Conservation (phyloP, 2,329 filamentous ascomycete species). For the Cordyceps fumosorosea region DNA sequence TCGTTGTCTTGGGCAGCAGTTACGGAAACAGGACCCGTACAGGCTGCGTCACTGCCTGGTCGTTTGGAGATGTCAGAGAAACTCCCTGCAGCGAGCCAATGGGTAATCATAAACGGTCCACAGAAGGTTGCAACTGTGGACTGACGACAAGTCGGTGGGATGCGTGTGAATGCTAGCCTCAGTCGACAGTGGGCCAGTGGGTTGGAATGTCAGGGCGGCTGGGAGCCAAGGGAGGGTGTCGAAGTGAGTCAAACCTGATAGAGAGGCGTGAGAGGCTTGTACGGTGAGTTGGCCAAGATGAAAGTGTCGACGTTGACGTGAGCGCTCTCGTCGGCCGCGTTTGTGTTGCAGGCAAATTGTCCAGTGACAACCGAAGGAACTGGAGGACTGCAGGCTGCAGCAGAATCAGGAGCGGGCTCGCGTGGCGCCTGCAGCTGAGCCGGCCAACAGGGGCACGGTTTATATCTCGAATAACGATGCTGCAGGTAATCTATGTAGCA, state of each 20-base stretch:
- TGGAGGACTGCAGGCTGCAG: not conserved
- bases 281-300: not conserved
- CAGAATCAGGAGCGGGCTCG: not conserved
- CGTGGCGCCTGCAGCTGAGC: slow-evolving; percentile 6
- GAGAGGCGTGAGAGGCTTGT: not conserved
- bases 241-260: not conserved
- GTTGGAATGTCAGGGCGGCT: slow-evolving; percentile 3
- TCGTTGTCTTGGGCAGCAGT: not conserved
- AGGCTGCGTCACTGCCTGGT: not conserved
- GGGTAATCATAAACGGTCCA: not conserved
- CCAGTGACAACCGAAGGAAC: not conserved
- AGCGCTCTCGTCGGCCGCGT: not conserved
- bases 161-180: slow-evolving; percentile 2
- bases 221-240: not conserved
- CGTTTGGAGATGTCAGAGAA: not conserved
- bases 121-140: not conserved
- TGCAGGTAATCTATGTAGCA: not conserved
- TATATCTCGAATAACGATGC: not conserved
- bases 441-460: not conserved
- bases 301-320: not conserved
- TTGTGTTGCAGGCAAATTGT: not conserved
- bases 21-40: not conserved
- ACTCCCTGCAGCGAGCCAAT: slow-evolving; percentile 2
- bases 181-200: slow-evolving; percentile 6
- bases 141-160: not conserved